Base-by-base conservation (phyloP, 108 stramenopile species). In the Cyclotella kingstonii region DNA sequence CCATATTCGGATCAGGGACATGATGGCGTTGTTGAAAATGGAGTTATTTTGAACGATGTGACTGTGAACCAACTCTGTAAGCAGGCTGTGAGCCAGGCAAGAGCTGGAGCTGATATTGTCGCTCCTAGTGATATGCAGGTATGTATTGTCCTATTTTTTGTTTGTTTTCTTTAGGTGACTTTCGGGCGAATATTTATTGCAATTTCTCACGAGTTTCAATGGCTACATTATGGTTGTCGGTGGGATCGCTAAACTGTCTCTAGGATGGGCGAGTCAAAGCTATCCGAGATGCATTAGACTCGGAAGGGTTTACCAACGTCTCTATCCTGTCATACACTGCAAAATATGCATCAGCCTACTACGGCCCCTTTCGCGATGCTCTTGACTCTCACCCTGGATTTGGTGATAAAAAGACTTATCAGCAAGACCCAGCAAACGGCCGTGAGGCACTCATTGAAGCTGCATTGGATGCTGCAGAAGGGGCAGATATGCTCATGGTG, bases 341-440 rank as follows among this genome's bases (percentile, higher is more conserved):
- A 65, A 99, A 99, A 67, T 98, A 98, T 59, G 98, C 98, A 14
- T 94, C 92, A 27, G 97, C 97, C 5, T 98, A 94, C 81, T 99
- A 99, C 56, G 97, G 97, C 14, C 98, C 98, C n/a, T 99, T 99
- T 85, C 93, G 98, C 48, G 97, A 97, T 60, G 98, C 98, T 22
- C 81, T 99, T 50, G 97, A 97, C 63, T 94, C 91, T 40, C 94
- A 91, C 51, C 91, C 94, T 39, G 94, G 90, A 25, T 90, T 92
- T 64, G 89, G 94, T 4, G 97, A 99, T 70, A 98, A 98, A 79
- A 98, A 97, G 84, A 98, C 97, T 14, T 99, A 99, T 82, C 98
- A 99, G 79, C 97, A 98, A 71, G 97, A 98, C 53, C 96, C 97
- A 34, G 96, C 96, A 54, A 98, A 98, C 70, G 95, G 94, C 11